Conservation (phyloP, 495 filamentous ascomycete genomes). For the Amorphotheca resinae region DNA sequence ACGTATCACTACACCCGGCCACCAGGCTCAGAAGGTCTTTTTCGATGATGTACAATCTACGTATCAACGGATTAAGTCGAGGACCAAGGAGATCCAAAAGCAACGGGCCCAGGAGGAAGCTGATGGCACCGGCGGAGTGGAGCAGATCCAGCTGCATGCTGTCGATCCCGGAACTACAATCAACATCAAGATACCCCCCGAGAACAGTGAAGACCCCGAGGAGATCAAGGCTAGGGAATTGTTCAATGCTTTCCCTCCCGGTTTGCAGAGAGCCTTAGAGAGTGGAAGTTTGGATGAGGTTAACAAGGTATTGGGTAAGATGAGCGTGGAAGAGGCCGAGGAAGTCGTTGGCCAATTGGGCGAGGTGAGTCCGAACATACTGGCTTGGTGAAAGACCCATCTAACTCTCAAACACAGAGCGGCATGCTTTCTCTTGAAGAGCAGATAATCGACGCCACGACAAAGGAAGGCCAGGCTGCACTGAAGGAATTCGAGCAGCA, state of each 20-base stretch:
- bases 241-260: constrained; percentile 73
- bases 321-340: constrained; percentile 90
- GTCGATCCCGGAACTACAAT: constrained; percentile 90
- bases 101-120: constrained; percentile 52
- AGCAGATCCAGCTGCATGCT: constrained; percentile 95
- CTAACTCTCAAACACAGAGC: constrained; percentile 30
- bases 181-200: constrained; percentile 67
- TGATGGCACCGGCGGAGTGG: constrained; percentile 52
- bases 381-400: background rate
- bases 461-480: constrained; percentile 71
- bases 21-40: constrained; percentile 89
- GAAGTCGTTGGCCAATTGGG: constrained; percentile 74
- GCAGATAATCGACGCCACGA: constrained; percentile 90
- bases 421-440: constrained; percentile 87
- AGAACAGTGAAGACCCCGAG: constrained; percentile 48
- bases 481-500: constrained; percentile 63
- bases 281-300: constrained; percentile 83
- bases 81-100: constrained; percentile 62
- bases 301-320: constrained; percentile 87
- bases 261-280: constrained; percentile 69
- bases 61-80: constrained; percentile 64
- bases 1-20: constrained; percentile 79
- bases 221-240: constrained; percentile 57
- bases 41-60: constrained; percentile 83
- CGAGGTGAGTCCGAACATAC: constrained; percentile 37